Conservation (phyloP, 805 yeast genomes). For the Lipomyces starkeyi region DNA sequence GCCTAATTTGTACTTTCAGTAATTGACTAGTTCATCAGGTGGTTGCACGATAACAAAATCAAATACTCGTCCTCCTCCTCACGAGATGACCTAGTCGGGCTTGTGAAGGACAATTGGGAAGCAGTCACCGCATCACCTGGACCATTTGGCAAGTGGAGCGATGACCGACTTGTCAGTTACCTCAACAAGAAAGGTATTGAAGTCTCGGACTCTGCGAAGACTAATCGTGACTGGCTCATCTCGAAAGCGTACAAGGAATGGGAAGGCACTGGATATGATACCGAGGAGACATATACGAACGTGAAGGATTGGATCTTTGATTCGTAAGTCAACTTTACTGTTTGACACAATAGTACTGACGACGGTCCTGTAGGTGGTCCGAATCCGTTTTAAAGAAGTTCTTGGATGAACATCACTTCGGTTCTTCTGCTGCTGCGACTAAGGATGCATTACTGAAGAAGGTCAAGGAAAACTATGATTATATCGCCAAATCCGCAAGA, state of each 20-base stretch:
- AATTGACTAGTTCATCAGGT: slow-evolving; percentile 1
- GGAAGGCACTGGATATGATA: slow-evolving; percentile 15
- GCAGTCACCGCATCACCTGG: slow-evolving; percentile 18
- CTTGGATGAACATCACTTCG: slow-evolving; percentile 25
- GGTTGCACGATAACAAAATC: slow-evolving; percentile 32
- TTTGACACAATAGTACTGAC: not conserved
- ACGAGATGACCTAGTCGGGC: slow-evolving; percentile 34
- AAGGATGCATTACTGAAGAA: slow-evolving; percentile 24
- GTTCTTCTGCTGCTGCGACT: slow-evolving; percentile 21
- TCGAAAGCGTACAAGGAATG: slow-evolving; percentile 21
- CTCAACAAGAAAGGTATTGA: slow-evolving; percentile 24
- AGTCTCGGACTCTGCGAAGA: slow-evolving; percentile 18
- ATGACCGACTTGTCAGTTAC: slow-evolving; percentile 23
- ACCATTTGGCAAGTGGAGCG: slow-evolving; percentile 29
- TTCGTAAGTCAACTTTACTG: not conserved
- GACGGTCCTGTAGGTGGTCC: slow-evolving; percentile 18
- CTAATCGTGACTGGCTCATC: slow-evolving; percentile 34
- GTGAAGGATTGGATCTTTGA: slow-evolving; percentile 31
- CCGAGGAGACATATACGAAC: slow-evolving; percentile 17
- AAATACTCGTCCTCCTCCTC: slow-evolving; percentile 12
- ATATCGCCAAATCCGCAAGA: slow-evolving; percentile 21
- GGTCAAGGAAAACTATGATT: slow-evolving; percentile 32
- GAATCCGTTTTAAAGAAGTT: slow-evolving; percentile 30
- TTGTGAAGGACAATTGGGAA: slow-evolving; percentile 35
- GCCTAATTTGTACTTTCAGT: not conserved